These are phyloP conservation scores for Boletus subparvulus DNA, from an alignment of 768 basidiomycete genomes.

Conservation along the genomic window DNA sequence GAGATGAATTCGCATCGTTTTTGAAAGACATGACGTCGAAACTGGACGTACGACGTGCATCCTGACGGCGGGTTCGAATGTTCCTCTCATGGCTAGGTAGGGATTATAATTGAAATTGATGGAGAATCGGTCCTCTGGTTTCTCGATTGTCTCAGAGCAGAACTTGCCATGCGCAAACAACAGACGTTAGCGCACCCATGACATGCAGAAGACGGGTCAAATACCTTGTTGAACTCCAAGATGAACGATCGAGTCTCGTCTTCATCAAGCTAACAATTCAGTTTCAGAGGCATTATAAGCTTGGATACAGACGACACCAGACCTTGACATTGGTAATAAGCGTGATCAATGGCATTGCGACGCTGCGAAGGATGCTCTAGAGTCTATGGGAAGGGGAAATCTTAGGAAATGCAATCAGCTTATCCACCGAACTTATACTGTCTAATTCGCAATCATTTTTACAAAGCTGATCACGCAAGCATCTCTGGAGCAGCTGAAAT, in stretches of 20 bases:
- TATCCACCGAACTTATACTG: no score
- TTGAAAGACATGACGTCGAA: not conserved
- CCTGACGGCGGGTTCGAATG: slow-evolving; percentile 61
- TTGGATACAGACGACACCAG: not conserved
- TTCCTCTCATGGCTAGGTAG: slow-evolving; percentile 54
- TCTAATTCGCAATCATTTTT: no score
- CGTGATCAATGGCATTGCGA: slow-evolving; percentile 34
- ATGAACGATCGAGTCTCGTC: not conserved
- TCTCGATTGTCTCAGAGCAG: slow-evolving; percentile 48
- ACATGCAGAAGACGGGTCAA: not conserved
- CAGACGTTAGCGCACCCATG: not conserved
- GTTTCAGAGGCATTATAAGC: not conserved
- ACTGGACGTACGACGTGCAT: slow-evolving; percentile 24
- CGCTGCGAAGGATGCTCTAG: not conserved
- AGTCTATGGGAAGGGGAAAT: not conserved
- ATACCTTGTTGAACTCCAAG: slow-evolving; percentile 2
- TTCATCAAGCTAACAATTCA: slow-evolving; percentile 2
- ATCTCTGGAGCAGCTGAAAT: no score
- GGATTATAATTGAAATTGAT: slow-evolving; percentile 55
- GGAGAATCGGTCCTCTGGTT: slow-evolving; percentile 52
- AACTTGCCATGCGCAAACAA: slow-evolving; percentile 19
- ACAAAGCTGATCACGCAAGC: no score
- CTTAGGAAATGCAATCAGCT: no score
- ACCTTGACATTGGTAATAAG: slow-evolving; percentile 37
- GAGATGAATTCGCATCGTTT: not conserved